Evolutionary conservation across 2,329 filamentous ascomycete species (phyloP).

Genomic region (Penicillium sp.): DNA sequence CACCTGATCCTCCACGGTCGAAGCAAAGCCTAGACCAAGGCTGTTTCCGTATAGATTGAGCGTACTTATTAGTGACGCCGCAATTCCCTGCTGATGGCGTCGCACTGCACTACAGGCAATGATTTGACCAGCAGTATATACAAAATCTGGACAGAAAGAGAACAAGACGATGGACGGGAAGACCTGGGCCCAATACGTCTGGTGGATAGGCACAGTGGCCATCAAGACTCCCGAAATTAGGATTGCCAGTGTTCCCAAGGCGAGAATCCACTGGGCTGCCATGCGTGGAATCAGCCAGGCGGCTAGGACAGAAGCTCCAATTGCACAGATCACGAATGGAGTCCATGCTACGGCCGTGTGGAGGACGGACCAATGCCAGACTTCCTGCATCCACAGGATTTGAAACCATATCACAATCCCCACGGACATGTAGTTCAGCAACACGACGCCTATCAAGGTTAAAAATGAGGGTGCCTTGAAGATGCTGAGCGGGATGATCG

Average conservation of each 20-base stretch:
- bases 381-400: too few species aligned
- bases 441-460: too few species aligned
- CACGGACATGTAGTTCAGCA: too few species aligned
- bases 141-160: constrained; percentile 62
- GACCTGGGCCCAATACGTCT: constrained; percentile 59
- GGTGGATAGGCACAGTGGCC: constrained; percentile 46
- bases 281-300: too few species aligned
- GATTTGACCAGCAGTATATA: constrained; percentile 57
- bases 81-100: constrained; percentile 47
- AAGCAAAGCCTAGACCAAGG: constrained; percentile 59
- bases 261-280: too few species aligned
- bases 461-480: constrained; percentile 5
- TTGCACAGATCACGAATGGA: too few species aligned
- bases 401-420: too few species aligned
- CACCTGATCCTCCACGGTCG: constrained; percentile 54
- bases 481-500: constrained; percentile 53
- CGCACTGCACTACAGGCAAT: constrained; percentile 52
- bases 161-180: constrained; percentile 56
- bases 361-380: too few species aligned
- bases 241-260: not conserved
- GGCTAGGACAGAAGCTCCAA: too few species aligned
- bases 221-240: constrained; percentile 20
- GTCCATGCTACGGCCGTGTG: too few species aligned
- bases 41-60: constrained; percentile 65
- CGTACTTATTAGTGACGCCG: constrained; percentile 55